Conservation (phyloP, 176 grass and related monocot genomes). For the Calamus simplicifolius region DNA sequence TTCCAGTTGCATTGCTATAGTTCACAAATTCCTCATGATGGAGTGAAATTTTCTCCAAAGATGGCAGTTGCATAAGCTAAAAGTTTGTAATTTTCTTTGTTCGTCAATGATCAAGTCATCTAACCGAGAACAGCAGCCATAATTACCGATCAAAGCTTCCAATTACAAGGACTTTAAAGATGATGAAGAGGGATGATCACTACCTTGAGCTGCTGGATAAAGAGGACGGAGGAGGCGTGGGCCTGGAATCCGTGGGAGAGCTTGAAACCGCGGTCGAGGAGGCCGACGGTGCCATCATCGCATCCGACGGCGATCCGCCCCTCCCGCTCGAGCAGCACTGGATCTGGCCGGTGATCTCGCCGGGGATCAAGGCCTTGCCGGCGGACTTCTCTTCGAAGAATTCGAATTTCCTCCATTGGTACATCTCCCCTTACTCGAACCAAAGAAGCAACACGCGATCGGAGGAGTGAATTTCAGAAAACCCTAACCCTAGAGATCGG, state of each 20-base stretch:
- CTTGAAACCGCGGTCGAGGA: slow-evolving; percentile 60
- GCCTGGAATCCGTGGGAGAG: slow-evolving; percentile 64
- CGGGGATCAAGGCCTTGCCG: slow-evolving; percentile 12
- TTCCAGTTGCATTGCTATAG: no score
- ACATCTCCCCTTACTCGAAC: slow-evolving; percentile 22
- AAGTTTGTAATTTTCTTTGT: no score
- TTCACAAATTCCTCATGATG: no score
- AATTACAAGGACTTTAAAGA: no score
- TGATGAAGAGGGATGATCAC: background rate
- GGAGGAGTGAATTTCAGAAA: no score
- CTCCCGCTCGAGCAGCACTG: slow-evolving; percentile 65
- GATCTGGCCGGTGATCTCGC: slow-evolving; percentile 52
- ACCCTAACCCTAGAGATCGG: no score
- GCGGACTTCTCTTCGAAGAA: slow-evolving; percentile 83
- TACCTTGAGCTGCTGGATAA: slow-evolving; percentile 89
- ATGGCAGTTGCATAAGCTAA: no score
- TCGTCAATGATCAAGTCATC: no score
- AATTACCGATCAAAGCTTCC: no score
- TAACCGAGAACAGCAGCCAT: no score
- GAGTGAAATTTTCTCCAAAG: no score
- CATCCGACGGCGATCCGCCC: slow-evolving; percentile 70
- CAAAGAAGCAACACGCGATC: no score
- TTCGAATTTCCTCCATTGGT: slow-evolving; percentile 90
- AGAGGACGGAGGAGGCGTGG: slow-evolving; percentile 36
- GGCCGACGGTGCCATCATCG: slow-evolving; percentile 69